Percentiles rank a stretch among this genome's conserved stretches.
These are phyloP conservation scores for Scenedesmus sp. DNA, from an alignment of 163 green algal species.

Conservation along the genomic window DNA sequence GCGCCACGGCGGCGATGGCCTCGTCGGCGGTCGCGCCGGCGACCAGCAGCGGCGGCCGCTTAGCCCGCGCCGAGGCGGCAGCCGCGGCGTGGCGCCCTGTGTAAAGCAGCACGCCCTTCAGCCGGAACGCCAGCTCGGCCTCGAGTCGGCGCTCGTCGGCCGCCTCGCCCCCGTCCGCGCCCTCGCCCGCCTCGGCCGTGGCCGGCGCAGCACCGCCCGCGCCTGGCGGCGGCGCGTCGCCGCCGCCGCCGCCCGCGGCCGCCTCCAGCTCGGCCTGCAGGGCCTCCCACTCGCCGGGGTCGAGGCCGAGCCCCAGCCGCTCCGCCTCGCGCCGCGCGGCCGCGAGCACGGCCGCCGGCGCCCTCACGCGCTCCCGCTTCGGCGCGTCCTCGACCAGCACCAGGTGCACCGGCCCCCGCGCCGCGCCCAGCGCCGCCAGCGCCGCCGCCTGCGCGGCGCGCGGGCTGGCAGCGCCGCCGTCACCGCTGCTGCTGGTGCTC, in stretches of 20 bases:
- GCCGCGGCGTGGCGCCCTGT: background rate
- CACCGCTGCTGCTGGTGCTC: too few species aligned
- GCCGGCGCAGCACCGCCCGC: background rate
- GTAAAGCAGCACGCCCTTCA: constrained; percentile 13
- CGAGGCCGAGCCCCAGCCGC: background rate
- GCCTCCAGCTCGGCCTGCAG: background rate
- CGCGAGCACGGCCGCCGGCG: too few species aligned
- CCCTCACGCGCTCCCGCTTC: too few species aligned
- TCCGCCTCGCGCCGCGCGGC: constrained; percentile 7
- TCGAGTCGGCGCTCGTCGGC: background rate
- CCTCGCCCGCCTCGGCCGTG: too few species aligned
- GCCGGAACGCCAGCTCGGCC: background rate
- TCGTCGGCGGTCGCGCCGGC: constrained; percentile 18
- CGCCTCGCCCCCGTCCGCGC: background rate
- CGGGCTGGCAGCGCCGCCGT: too few species aligned
- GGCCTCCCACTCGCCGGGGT: background rate
- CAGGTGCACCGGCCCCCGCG: too few species aligned
- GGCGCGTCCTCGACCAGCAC: too few species aligned
- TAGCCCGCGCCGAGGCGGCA: background rate
- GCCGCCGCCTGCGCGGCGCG: too few species aligned
- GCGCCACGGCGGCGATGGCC: constrained; percentile 20
- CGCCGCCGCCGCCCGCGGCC: too few species aligned
- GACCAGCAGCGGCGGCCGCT: constrained; percentile 3
- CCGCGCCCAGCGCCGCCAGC: too few species aligned
- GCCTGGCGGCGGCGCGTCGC: too few species aligned